A percentile compares a stretch with the other conserved stretches of the same genome.
phyloP scores from a whole-genome alignment of 106 monocot genomes.

The Gastrodia elata region DNA sequence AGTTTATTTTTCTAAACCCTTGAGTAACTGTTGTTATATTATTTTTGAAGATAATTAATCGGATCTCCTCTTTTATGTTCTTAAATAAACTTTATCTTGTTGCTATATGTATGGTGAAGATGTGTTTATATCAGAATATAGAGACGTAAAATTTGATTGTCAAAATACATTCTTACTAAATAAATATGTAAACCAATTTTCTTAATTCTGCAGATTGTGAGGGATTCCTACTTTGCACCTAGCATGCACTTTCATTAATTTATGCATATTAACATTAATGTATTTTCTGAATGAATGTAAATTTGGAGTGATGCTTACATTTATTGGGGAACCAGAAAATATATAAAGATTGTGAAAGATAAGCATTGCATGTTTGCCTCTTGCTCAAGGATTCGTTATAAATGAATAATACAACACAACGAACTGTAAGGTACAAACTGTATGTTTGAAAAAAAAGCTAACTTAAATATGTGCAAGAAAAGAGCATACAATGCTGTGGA shows the following conservation, averaged over 20 bases:
- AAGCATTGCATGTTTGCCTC: conserved; percentile 61
- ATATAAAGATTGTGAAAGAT: conserved; percentile 76
- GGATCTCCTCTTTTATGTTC: neutral
- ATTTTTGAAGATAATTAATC: neutral
- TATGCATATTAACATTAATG: neutral
- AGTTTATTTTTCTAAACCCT: neutral
- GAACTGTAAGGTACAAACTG: conserved; percentile 81
- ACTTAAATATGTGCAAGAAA: neutral
- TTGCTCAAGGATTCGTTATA: conserved; percentile 34
- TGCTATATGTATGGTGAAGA: too few relatives aligned
- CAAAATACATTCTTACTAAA: too few relatives aligned
- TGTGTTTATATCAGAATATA: too few relatives aligned
- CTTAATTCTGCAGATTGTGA: too few relatives aligned
- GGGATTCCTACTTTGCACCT: too few relatives aligned
- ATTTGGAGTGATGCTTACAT: too few relatives aligned
- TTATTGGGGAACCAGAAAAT: too few relatives aligned
- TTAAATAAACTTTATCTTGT: too few relatives aligned
- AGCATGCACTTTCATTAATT: neutral
- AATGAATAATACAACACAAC: conserved; percentile 62
- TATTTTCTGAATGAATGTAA: neutral
- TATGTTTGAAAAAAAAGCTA: conserved; percentile 7
- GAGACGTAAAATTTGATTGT: too few relatives aligned
- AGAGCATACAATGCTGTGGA: too few relatives aligned
- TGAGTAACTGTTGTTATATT: neutral
- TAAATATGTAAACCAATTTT: too few relatives aligned